These are phyloP conservation scores for Knoxia roxburghii DNA, from an alignment of 257 asterid genomes.

Conservation along the genomic window DNA sequence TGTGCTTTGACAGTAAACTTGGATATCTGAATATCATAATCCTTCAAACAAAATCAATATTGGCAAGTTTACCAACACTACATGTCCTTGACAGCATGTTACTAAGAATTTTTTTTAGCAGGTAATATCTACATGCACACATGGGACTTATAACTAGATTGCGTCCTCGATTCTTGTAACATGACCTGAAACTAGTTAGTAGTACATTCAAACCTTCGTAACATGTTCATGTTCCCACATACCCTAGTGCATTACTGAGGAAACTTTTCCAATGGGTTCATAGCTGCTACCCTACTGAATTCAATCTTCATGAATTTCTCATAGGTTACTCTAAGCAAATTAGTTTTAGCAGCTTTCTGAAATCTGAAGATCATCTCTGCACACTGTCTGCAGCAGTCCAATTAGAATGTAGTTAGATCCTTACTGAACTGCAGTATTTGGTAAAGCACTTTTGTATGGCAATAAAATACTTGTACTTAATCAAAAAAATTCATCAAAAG, in stretches of 20 bases:
- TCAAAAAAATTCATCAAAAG: neutral
- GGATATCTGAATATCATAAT: neutral
- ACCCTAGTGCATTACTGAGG: conserved; percentile 26
- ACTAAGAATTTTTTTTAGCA: neutral
- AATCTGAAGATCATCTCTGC: conserved; percentile 77
- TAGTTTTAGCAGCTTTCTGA: conserved; percentile 70
- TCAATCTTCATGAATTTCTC: conserved; percentile 58
- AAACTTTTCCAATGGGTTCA: conserved; percentile 56
- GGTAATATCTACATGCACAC: neutral
- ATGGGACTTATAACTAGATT: neutral
- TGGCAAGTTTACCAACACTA: neutral
- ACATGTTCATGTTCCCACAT: neutral
- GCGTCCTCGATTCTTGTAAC: neutral
- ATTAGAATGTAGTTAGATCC: conserved; percentile 4
- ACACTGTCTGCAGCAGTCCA: conserved; percentile 45
- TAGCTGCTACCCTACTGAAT: conserved; percentile 46
- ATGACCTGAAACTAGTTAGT: neutral
- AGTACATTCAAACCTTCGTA: neutral
- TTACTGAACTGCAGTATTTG: conserved; percentile 1
- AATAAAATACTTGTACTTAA: neutral
- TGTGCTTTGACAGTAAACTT: neutral
- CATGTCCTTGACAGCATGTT: neutral
- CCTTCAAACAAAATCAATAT: neutral
- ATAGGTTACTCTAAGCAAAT: conserved; percentile 45
- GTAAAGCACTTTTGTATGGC: conserved; percentile 1